Evolutionary conservation across 2,329 filamentous ascomycete genomes (phyloP).

Genomic region (Chaetoscypha palmicola): DNA sequence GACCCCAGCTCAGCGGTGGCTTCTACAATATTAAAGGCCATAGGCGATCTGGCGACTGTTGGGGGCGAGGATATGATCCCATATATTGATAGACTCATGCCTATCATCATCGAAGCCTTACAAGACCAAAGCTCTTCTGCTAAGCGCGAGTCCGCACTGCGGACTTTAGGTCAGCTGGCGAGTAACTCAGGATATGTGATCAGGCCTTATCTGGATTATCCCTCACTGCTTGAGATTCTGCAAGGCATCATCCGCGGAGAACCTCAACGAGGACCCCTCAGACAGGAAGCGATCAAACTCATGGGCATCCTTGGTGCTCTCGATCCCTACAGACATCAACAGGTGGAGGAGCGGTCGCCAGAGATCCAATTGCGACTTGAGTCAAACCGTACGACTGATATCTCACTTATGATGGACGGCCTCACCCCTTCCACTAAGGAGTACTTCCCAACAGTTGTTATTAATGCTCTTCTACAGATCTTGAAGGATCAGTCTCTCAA

Average conservation of each 20-base stretch:
- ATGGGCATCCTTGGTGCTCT: conserved; percentile 93
- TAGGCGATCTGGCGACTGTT: conserved; percentile 89
- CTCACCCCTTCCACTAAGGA: conserved; percentile 95
- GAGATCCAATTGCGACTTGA: conserved; percentile 66
- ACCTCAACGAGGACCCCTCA: conserved; percentile 69
- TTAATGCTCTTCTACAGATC: conserved; percentile 89
- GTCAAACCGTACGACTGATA: conserved; percentile 70
- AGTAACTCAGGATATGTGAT: conserved; percentile 98
- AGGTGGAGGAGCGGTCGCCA: conserved; percentile 82
- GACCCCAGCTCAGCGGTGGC: conserved; percentile 83
- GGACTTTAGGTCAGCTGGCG: conserved; percentile 83
- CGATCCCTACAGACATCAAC: conserved; percentile 93
- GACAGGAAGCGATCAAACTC: conserved; percentile 92
- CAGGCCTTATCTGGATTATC: conserved; percentile 89
- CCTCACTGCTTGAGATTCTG: conserved; percentile 83
- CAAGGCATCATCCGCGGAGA: conserved; percentile 94
- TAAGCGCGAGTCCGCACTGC: conserved; percentile 86
- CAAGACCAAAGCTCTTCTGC: conserved; percentile 87
- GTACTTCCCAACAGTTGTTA: conserved; percentile 96
- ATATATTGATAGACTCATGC: conserved; percentile 90
- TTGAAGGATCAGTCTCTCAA: conserved; percentile 83
- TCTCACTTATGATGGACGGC: conserved; percentile 96
- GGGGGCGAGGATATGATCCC: conserved; percentile 89
- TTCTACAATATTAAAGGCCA: conserved; percentile 88
- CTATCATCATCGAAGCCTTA: conserved; percentile 84